These are phyloP conservation scores for Canavalia gladiata DNA, from an alignment of 306 rosid genomes.

Conservation along the genomic window DNA sequence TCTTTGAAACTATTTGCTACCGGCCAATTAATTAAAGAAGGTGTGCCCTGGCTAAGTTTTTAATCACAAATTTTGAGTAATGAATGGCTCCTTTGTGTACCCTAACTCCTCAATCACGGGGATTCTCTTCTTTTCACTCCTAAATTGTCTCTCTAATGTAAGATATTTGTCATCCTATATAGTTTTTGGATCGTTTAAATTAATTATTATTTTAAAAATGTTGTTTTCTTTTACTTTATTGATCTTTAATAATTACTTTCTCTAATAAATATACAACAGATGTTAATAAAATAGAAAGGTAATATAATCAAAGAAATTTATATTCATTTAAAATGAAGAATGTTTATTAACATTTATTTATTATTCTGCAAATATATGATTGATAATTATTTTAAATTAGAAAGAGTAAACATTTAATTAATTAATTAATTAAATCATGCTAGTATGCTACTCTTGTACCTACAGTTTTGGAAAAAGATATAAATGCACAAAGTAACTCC, in stretches of 20 bases:
- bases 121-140: neutral
- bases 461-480: neutral
- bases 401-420: neutral
- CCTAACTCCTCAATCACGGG: constrained; percentile 26
- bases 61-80: constrained; percentile 14
- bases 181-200: neutral
- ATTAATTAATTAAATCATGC: neutral
- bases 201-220: neutral
- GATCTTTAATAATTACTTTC: too few relatives aligned
- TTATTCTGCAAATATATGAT: too few relatives aligned
- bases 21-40: neutral
- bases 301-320: too few relatives aligned
- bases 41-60: constrained; percentile 13
- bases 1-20: neutral
- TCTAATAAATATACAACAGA: too few relatives aligned
- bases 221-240: too few relatives aligned
- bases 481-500: neutral
- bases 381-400: too few relatives aligned
- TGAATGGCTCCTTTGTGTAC: constrained; percentile 25
- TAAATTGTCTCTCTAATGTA: neutral
- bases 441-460: neutral
- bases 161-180: neutral
- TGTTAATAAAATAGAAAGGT: too few relatives aligned
- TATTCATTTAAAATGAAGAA: too few relatives aligned
- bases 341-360: too few relatives aligned